Conservation (phyloP, 2,329 filamentous ascomycete species). For the Colletotrichum viniferum region DNA sequence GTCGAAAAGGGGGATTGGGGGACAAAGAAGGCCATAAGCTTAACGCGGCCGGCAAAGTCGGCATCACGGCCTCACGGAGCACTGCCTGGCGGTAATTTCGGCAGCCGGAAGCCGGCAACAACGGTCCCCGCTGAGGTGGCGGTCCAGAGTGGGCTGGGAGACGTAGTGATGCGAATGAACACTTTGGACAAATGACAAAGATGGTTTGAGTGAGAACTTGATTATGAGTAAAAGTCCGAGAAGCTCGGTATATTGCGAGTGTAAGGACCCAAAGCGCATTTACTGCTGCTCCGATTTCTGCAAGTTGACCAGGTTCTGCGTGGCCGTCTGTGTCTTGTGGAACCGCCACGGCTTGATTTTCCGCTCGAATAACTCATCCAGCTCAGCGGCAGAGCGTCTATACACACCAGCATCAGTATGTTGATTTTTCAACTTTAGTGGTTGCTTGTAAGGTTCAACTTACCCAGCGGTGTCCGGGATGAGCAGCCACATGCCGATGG, state of each 20-base stretch:
- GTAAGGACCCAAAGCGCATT: too few relatives aligned
- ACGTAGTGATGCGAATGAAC: neutral
- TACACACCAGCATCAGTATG: too few relatives aligned
- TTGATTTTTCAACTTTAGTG: too few relatives aligned
- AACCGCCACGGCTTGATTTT: constrained; percentile 31
- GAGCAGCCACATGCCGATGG: constrained; percentile 25
- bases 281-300: neutral
- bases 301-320: neutral
- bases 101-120: neutral
- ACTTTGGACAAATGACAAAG: neutral
- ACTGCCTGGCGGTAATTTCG: neutral
- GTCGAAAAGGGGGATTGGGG: neutral
- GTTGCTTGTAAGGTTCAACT: too few relatives aligned
- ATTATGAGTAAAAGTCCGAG: neutral
- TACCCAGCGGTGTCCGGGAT: constrained; percentile 10
- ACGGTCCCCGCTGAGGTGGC: too few relatives aligned
- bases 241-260: too few relatives aligned
- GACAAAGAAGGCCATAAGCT: neutral
- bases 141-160: neutral
- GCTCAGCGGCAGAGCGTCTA: constrained; percentile 27
- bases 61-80: neutral
- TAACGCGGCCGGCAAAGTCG: neutral
- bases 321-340: constrained; percentile 19
- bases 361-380: constrained; percentile 32
- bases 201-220: neutral